phyloP scores from a whole-genome alignment of 1,139 yeast species.

The Suhomyces kunorum region DNA sequence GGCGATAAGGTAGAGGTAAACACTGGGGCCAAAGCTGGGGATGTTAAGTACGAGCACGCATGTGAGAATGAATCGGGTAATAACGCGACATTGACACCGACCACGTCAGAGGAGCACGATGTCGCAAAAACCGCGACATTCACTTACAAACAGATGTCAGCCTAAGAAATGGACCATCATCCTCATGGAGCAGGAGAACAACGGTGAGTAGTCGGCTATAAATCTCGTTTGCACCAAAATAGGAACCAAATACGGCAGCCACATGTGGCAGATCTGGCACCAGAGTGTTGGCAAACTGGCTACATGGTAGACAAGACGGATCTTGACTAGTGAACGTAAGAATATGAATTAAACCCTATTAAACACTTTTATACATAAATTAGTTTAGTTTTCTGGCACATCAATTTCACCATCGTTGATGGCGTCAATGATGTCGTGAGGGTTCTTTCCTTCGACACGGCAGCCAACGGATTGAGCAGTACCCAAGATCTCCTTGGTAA shows the following conservation, averaged over 20 bases:
- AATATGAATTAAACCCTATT: slow-evolving; percentile 38
- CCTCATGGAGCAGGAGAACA: slow-evolving; percentile 21
- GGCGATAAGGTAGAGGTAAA: background rate
- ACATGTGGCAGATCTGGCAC: slow-evolving; percentile 55
- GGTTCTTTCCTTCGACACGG: slow-evolving; percentile 99
- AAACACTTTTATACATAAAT: slow-evolving; percentile 40
- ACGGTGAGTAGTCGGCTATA: slow-evolving; percentile 74
- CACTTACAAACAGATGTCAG: slow-evolving; percentile 33
- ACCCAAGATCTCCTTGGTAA: slow-evolving; percentile 98
- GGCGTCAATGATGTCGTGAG: slow-evolving; percentile 98
- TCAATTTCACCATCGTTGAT: slow-evolving; percentile 98
- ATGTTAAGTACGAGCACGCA: slow-evolving; percentile 3
- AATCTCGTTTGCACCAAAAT: slow-evolving; percentile 95
- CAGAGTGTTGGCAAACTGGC: slow-evolving; percentile 36
- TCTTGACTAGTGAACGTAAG: slow-evolving; percentile 13
- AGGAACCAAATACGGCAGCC: slow-evolving; percentile 73
- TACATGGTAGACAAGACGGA: slow-evolving; percentile 2
- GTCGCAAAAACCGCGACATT: background rate
- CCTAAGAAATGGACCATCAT: slow-evolving; percentile 65
- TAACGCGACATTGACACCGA: slow-evolving; percentile 4
- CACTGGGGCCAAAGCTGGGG: slow-evolving; percentile 4
- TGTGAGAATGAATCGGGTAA: slow-evolving; percentile 4
- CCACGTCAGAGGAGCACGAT: too few relatives aligned
- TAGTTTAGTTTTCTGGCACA: slow-evolving; percentile 78
- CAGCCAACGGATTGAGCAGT: slow-evolving; percentile 99